A percentile compares a stretch with the other conserved stretches of the same genome.
Conservation (phyloP, 106 monocot species). For the Narthecium ossifragum region DNA sequence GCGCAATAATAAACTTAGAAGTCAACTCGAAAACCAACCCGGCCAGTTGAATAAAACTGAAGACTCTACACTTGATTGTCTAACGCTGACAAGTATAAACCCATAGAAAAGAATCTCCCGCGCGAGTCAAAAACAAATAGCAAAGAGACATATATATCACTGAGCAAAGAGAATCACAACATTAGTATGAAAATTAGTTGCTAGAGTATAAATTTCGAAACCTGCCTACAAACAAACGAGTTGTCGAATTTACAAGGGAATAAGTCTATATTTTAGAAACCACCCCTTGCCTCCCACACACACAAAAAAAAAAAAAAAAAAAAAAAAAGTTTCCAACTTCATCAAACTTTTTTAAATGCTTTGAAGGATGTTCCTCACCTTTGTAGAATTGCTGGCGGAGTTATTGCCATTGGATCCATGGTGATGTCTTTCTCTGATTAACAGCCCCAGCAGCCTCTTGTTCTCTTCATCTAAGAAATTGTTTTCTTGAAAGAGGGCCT, state of each 20-base stretch:
- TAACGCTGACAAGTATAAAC: too few species aligned
- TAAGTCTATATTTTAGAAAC: too few species aligned
- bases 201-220: not conserved
- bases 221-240: not conserved
- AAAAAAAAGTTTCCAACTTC: not conserved
- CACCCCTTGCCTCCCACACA: too few species aligned
- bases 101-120: not conserved
- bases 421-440: conserved; percentile 40
- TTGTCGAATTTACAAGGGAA: not conserved
- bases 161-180: too few species aligned
- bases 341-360: not conserved
- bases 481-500: conserved; percentile 66
- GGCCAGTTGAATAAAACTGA: not conserved
- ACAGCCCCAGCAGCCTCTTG: conserved; percentile 43
- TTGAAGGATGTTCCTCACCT: conserved; percentile 16
- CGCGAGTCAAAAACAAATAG: too few species aligned
- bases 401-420: conserved; percentile 42
- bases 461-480: conserved; percentile 70
- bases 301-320: too few species aligned
- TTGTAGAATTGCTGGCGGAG: conserved; percentile 43
- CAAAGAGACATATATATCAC: too few species aligned
- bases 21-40: not conserved
- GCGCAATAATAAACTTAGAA: not conserved
- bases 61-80: too few species aligned
- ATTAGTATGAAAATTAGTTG: too few species aligned